Conservation (phyloP, 2,329 filamentous ascomycete genomes). For the Monilinia vaccinii-corymbosi region DNA sequence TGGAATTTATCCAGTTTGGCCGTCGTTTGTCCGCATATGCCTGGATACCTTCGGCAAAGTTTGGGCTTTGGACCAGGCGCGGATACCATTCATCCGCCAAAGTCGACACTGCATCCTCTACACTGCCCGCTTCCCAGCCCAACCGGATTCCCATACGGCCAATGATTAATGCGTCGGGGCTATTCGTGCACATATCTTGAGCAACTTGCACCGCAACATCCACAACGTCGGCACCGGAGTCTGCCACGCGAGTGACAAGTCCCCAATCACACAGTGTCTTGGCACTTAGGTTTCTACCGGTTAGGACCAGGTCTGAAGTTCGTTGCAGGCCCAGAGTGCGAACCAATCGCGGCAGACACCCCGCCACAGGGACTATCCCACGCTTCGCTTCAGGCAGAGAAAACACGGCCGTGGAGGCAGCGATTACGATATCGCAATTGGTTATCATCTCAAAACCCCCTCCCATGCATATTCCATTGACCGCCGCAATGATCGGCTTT, state of each 20-base stretch:
- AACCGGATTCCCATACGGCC: constrained; percentile 15
- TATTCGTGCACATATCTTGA: constrained; percentile 19
- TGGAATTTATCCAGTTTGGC: constrained; percentile 55
- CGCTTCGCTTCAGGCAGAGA: constrained; percentile 60
- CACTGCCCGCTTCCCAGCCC: constrained; percentile 18
- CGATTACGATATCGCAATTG: constrained; percentile 60
- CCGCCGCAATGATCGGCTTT: constrained; percentile 66
- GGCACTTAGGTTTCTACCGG: constrained; percentile 50
- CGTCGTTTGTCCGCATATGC: constrained; percentile 68
- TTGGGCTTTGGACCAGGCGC: constrained; percentile 53
- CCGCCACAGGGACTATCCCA: constrained; percentile 61
- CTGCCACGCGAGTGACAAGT: constrained; percentile 54
- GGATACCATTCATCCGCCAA: constrained; percentile 48
- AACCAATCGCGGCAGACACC: constrained; percentile 58
- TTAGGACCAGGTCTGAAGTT: constrained; percentile 59
- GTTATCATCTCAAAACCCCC: constrained; percentile 69
- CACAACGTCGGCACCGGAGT: constrained; percentile 37
- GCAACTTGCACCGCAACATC: constrained; percentile 41
- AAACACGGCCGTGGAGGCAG: constrained; percentile 48
- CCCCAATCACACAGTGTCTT: constrained; percentile 53
- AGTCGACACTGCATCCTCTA: constrained; percentile 15
- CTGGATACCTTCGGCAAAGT: constrained; percentile 61
- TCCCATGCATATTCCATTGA: constrained; percentile 64
- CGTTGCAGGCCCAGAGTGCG: constrained; percentile 55
- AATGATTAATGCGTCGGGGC: constrained; percentile 19